A percentile compares a stretch with the other conserved stretches of the same genome.
Conservation (phyloP, 2,329 filamentous ascomycete species). For the Claviceps fusiformis region DNA sequence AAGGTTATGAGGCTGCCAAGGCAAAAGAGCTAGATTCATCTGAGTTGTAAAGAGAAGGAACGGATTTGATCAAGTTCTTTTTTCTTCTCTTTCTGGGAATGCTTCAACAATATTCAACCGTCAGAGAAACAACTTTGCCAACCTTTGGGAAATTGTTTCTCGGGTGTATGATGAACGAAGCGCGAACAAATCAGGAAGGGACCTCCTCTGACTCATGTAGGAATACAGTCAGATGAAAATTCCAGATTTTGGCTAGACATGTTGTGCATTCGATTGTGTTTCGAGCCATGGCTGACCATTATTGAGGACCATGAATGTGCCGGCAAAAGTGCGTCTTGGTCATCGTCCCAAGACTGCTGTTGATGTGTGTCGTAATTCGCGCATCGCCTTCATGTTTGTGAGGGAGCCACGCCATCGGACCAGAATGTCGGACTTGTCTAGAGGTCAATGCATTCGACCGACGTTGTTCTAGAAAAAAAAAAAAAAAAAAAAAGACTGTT, state of each 20-base stretch:
- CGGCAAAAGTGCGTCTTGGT: background rate
- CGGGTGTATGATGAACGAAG: background rate
- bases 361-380: background rate
- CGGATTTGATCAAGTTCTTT: background rate
- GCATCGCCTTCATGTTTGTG: background rate
- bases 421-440: background rate
- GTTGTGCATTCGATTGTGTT: background rate
- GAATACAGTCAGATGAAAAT: background rate
- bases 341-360: background rate
- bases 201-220: background rate
- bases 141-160: background rate
- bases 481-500: background rate
- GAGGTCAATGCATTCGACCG: background rate
- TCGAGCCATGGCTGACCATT: too few relatives aligned
- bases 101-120: background rate
- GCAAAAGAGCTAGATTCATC: constrained; percentile 11
- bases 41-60: constrained; percentile 15
- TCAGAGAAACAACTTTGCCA: background rate
- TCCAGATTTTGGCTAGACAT: background rate
- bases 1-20: constrained; percentile 16
- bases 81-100: too few relatives aligned
- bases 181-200: background rate
- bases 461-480: background rate
- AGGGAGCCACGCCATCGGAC: background rate
- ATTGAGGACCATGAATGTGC: too few relatives aligned